Evolutionary conservation across 805 yeast genomes (phyloP), one percentile per base, ranked within the genome.

Genomic region (Saccharomycopsis capsularis): DNA sequence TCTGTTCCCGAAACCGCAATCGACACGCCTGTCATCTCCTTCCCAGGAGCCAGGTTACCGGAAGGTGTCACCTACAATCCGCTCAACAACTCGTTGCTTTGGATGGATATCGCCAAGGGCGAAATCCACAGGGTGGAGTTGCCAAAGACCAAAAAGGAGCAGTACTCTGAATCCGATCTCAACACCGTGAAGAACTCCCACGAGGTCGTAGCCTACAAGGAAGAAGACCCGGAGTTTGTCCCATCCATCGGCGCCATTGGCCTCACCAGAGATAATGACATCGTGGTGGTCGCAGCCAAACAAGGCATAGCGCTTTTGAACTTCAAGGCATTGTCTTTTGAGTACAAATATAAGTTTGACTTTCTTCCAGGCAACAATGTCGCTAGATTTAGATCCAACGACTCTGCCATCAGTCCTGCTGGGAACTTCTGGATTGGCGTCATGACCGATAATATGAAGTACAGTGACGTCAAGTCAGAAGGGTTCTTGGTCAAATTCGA

Each of bases 341-440:
- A 66, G 32, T 67, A 66, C 47, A 57, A 68, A 35, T 58, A 62
- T 6, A 44, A 65, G 24, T 81, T 74, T 44, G 66, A 67, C 40
- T 67, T 69, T 50, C 59, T 62, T 43, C 59, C 64, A 13, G 58
- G 59, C 2, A 60, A 56, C 15, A 55, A 62, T 27, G 51, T 55
- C 40, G 52, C 42, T 21, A 65, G 63, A 40, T 62, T 75, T 61
- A 70, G 89, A 58, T 82, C 93, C 38, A 89, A 89, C 59, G 97
- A 89, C 61, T 96, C 96, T 0, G 75, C 78, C 41, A 75, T 88
- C 37, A 89, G 86, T 52, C 82, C 85, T 3, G 68, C 76, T 59
- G 95, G 96, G 1, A 73, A 81, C 53, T 74, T 88, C 44, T 82
- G 85, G 76, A 78, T 85, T 44, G 96, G 96, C 1, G 71, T 90